Conservation (phyloP, 441 rosid species). For the Brassica balearica region DNA sequence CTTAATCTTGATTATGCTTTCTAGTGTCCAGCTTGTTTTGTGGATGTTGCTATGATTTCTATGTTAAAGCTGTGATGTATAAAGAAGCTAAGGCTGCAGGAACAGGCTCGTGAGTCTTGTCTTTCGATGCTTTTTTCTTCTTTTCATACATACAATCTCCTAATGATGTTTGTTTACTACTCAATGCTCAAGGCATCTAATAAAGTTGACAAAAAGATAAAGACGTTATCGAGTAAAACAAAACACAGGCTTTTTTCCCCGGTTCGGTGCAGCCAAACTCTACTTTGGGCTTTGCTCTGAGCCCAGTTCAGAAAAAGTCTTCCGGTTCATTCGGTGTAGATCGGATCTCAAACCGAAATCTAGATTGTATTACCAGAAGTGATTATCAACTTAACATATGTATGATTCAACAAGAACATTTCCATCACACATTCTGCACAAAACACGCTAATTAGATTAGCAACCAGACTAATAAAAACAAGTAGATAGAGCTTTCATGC, state of each 20-base stretch:
- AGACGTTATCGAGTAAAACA: conserved; percentile 28
- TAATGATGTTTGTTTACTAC: conserved; percentile 33
- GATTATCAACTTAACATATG: not conserved
- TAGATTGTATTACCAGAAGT: not conserved
- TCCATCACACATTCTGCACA: conserved; percentile 13
- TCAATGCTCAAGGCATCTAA: conserved; percentile 36
- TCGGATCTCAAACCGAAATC: conserved; percentile 15
- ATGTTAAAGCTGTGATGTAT: conserved; percentile 65
- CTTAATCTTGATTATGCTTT: too few species aligned
- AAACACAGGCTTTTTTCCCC: conserved; percentile 12
- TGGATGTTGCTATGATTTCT: conserved; percentile 76
- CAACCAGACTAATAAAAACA: conserved; percentile 13
- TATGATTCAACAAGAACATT: conserved; percentile 20
- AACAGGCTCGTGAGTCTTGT: conserved; percentile 36
- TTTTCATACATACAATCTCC: conserved; percentile 21
- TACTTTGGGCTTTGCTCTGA: not conserved
- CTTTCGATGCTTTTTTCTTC: conserved; percentile 21
- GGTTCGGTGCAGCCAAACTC: conserved; percentile 8
- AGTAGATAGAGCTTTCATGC: conserved; percentile 25
- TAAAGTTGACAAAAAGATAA: conserved; percentile 42
- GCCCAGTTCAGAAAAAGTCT: not conserved
- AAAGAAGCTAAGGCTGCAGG: conserved; percentile 62
- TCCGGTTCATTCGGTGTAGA: not conserved
- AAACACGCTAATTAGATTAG: conserved; percentile 14
- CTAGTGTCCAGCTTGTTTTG: too few species aligned